These are phyloP conservation scores for Nitzschia sp. DNA, from an alignment of 108 stramenopile species.

Conservation along the genomic window DNA sequence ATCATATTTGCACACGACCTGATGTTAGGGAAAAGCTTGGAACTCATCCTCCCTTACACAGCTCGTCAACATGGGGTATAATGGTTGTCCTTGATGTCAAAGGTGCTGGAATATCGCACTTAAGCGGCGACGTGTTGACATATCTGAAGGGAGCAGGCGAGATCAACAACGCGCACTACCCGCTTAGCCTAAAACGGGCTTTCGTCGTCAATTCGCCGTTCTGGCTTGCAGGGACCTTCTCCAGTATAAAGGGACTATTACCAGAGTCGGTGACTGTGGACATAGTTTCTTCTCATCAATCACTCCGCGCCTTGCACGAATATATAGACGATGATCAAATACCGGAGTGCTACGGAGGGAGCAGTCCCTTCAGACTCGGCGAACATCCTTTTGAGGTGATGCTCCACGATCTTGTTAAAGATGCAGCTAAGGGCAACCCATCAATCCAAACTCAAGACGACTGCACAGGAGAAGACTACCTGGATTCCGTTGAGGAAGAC, in stretches of 20 bases:
- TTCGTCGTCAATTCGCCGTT: slow-evolving; percentile 58
- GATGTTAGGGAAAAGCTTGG: slow-evolving; percentile 16
- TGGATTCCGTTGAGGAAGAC: neutral
- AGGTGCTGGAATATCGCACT: slow-evolving; percentile 38
- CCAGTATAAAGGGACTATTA: slow-evolving; percentile 39
- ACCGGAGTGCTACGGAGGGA: slow-evolving; percentile 60
- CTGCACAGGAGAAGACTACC: too few species aligned
- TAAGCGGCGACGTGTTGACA: slow-evolving; percentile 57
- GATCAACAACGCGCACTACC: slow-evolving; percentile 56
- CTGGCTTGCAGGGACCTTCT: slow-evolving; percentile 51
- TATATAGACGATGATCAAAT: slow-evolving; percentile 67
- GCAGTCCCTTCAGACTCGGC: slow-evolving; percentile 46
- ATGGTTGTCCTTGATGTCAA: slow-evolving; percentile 65
- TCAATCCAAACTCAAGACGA: neutral
- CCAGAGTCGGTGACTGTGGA: slow-evolving; percentile 59
- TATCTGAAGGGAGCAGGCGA: slow-evolving; percentile 61
- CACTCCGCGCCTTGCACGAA: slow-evolving; percentile 41
- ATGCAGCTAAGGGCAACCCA: neutral
- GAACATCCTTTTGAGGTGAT: slow-evolving; percentile 55
- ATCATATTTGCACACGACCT: slow-evolving; percentile 24
- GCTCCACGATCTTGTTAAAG: slow-evolving; percentile 12
- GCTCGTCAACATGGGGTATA: slow-evolving; percentile 39
- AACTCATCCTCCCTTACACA: neutral
- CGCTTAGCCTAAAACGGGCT: slow-evolving; percentile 43
- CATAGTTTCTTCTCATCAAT: slow-evolving; percentile 34